Evolutionary conservation across 192 early-diverging fungal species (phyloP).

Genomic region (Entrophospora sp.): DNA sequence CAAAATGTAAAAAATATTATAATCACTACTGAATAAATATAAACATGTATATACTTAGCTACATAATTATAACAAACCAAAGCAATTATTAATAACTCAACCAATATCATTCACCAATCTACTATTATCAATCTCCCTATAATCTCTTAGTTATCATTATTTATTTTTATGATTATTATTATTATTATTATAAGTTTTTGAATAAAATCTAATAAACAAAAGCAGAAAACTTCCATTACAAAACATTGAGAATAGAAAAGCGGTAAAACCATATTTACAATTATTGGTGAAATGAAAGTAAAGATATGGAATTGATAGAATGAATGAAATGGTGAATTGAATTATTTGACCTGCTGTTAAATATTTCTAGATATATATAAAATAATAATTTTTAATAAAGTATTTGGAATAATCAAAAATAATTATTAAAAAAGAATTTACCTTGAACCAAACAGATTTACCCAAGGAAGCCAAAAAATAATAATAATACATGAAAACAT

Average conservation of each 20-base stretch:
- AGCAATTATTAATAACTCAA: too few relatives aligned
- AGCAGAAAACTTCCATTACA: slow-evolving; percentile 35
- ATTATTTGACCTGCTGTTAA: slow-evolving; percentile 38
- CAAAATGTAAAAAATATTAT: too few relatives aligned
- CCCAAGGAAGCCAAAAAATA: slow-evolving; percentile 36
- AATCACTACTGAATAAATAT: too few relatives aligned
- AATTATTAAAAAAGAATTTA: not conserved
- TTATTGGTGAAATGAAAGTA: slow-evolving; percentile 32
- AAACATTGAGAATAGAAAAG: slow-evolving; percentile 34
- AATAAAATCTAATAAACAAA: slow-evolving; percentile 41
- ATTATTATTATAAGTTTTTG: slow-evolving; percentile 19
- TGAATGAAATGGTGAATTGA: slow-evolving; percentile 38
- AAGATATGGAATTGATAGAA: slow-evolving; percentile 33
- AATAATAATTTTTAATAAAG: too few relatives aligned
- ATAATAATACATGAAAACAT: slow-evolving; percentile 48
- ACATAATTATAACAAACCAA: too few relatives aligned
- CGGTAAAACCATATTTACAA: slow-evolving; percentile 22
- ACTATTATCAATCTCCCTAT: too few relatives aligned
- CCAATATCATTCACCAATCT: too few relatives aligned
- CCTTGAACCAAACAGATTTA: slow-evolving; percentile 42
- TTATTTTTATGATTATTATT: too few relatives aligned
- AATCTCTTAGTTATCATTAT: too few relatives aligned
- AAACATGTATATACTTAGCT: too few relatives aligned
- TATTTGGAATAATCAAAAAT: not conserved
- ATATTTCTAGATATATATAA: slow-evolving; percentile 26